phyloP scores from a whole-genome alignment of 169 alveolate species.

The Perkinsus olseni region DNA sequence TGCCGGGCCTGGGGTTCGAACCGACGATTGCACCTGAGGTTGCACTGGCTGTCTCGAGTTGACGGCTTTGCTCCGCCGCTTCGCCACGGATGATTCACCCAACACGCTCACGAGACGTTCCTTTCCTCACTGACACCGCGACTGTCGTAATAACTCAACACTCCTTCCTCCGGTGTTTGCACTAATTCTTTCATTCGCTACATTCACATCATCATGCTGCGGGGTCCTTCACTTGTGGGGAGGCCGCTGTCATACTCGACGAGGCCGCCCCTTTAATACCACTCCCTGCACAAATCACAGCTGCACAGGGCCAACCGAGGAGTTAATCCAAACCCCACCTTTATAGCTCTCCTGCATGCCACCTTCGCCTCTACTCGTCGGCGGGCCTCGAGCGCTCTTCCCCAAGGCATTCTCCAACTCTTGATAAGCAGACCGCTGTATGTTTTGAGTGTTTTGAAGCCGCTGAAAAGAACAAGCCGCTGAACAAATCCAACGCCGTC shows the following conservation, averaged over 20 bases:
- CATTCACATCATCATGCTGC: neutral
- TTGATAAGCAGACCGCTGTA: neutral
- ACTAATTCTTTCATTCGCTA: neutral
- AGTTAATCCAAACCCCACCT: too few relatives aligned
- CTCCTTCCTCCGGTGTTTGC: too few relatives aligned
- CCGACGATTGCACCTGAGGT: too few relatives aligned
- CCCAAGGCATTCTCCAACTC: neutral
- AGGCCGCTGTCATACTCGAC: neutral
- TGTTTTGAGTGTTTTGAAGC: conserved; percentile 34
- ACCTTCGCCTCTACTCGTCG: neutral
- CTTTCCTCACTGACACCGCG: too few relatives aligned
- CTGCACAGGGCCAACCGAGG: too few relatives aligned
- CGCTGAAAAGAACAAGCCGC: neutral
- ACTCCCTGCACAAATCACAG: too few relatives aligned
- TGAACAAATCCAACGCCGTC: neutral
- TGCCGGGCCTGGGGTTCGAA: too few relatives aligned
- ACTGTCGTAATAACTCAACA: neutral
- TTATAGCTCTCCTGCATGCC: neutral
- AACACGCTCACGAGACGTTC: too few relatives aligned
- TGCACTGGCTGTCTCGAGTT: too few relatives aligned
- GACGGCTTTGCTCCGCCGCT: too few relatives aligned
- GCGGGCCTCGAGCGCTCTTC: neutral
- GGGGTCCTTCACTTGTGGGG: neutral
- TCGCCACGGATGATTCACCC: too few relatives aligned
- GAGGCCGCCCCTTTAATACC: neutral